Evolutionary conservation across 176 grass and related monocot species (phyloP).

Genomic region (Phoenix dactylifera): DNA sequence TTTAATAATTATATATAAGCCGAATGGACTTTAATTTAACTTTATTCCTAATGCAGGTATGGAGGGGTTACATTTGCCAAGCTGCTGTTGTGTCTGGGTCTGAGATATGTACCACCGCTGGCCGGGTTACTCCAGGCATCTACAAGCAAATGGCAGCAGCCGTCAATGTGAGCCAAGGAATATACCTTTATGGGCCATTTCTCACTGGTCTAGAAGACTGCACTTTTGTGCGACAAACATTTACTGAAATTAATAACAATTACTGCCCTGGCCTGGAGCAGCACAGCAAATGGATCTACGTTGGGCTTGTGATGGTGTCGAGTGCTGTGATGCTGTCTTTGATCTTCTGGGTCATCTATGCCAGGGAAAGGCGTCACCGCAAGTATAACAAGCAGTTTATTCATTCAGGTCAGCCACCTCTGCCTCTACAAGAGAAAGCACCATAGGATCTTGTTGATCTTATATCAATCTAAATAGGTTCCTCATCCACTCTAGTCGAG

Average conservation of each 20-base stretch:
- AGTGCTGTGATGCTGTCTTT: constrained; percentile 62
- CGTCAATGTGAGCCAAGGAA: constrained; percentile 38
- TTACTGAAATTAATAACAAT: constrained; percentile 41
- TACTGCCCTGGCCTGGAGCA: constrained; percentile 65
- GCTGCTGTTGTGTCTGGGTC: constrained; percentile 14
- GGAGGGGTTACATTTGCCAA: constrained; percentile 61
- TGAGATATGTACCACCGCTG: constrained; percentile 48
- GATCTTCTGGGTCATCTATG: constrained; percentile 81
- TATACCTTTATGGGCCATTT: constrained; percentile 72
- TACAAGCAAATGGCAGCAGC: constrained; percentile 76
- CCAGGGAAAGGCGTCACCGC: constrained; percentile 71
- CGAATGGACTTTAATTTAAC: too few species aligned
- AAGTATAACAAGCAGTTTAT: constrained; percentile 48
- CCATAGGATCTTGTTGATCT: too few species aligned
- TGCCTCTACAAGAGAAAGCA: constrained; percentile 33
- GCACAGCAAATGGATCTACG: constrained; percentile 76
- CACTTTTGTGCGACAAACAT: constrained; percentile 61
- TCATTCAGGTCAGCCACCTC: constrained; percentile 3
- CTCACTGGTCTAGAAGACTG: constrained; percentile 72
- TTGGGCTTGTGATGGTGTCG: constrained; percentile 67
- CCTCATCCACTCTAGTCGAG: too few species aligned
- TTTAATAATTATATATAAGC: too few species aligned
- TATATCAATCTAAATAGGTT: too few species aligned
- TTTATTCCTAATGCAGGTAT: constrained; percentile 18
- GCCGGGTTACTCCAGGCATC: constrained; percentile 51